Evolutionary conservation across 2,329 filamentous ascomycete species (phyloP).

Genomic region (Calonectria pseudoturangicola): DNA sequence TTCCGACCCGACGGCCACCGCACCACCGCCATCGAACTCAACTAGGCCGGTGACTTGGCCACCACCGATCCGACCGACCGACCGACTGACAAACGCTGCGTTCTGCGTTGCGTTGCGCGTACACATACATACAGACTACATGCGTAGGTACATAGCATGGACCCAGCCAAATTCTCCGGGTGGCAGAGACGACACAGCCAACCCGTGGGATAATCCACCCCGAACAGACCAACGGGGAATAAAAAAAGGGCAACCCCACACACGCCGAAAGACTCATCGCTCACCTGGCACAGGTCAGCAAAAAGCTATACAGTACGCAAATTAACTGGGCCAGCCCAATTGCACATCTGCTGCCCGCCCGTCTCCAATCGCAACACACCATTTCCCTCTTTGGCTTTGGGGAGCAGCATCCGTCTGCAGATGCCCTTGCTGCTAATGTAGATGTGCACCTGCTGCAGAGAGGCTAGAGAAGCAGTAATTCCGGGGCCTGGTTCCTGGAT

Average conservation of each 20-base stretch:
- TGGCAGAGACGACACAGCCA: conserved; percentile 20
- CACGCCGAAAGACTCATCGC: conserved; percentile 25
- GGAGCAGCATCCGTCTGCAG: conserved; percentile 16
- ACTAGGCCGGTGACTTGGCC: conserved; percentile 10
- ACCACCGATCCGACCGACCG: conserved; percentile 11
- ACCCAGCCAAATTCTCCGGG: conserved; percentile 34
- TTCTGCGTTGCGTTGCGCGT: not conserved
- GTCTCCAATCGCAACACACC: conserved; percentile 26
- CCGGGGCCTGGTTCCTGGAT: conserved; percentile 30
- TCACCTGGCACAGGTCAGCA: conserved; percentile 1
- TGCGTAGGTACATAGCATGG: not conserved
- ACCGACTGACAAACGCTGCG: not conserved
- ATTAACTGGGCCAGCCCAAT: conserved; percentile 21
- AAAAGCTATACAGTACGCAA: conserved; percentile 21
- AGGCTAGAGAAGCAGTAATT: conserved; percentile 29
- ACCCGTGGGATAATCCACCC: not conserved
- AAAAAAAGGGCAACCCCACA: conserved; percentile 11
- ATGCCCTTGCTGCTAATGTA: conserved; percentile 27
- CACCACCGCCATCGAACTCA: conserved; percentile 7
- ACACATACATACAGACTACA: not conserved
- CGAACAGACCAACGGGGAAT: conserved; percentile 15
- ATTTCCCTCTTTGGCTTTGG: not conserved
- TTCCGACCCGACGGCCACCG: conserved; percentile 31
- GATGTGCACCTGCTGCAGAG: conserved; percentile 24
- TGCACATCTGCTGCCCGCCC: not conserved